Evolutionary conservation across 306 rosid genomes (phyloP), one percentile per base, ranked within the genome.

Genomic region (Psophocarpus tetragonolobus): DNA sequence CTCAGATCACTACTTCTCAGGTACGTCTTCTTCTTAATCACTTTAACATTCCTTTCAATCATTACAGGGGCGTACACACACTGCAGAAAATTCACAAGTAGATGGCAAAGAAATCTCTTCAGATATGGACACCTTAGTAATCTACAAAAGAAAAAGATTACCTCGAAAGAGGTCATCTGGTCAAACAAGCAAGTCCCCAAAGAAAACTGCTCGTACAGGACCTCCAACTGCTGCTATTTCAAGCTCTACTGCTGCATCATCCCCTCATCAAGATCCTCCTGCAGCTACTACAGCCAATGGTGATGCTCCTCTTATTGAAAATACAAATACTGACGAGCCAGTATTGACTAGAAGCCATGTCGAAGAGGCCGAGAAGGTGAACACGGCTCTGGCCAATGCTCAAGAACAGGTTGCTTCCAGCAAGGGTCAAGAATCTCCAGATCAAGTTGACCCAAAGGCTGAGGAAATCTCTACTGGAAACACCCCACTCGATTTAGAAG

Each of bases 391-490:
- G 36, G 70, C 29, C 45, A 64, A 64, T 64, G n/a, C 70, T 18
- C 70, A 64, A 64, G 70, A 64, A 21, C 70, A 64, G 70, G 70
- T 64, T 64, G 70, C 29, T 35, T 64, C 47, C 17, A 18, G 47
- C 48, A 64, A 35, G 47, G 23, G n/a, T 64, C 17, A 64, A 35
- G 70, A 35, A 35, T 64, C 70, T 17, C 17, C 70, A 35, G 47
- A 35, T 64, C 70, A 35, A 64, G 48, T 18, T 36, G 27, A 64
- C 29, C 48, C 47, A 8, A 36, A 33, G 47, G 29, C 47, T 35
- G 70, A 64, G 35, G 70, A 64, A 64, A 17, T 64, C 70, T 64
- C 48, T 35, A 35, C 29, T 35, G 70, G 24, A 33, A 64, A 64
- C 70, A 17, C 47, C 48, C 70, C 48, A 33, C 70, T 64, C 0